Percentiles rank a stretch among this genome's conserved stretches.
Evolutionary conservation across 2,329 filamentous ascomycete genomes (phyloP).

Genomic region (Calonectria ilicicola): DNA sequence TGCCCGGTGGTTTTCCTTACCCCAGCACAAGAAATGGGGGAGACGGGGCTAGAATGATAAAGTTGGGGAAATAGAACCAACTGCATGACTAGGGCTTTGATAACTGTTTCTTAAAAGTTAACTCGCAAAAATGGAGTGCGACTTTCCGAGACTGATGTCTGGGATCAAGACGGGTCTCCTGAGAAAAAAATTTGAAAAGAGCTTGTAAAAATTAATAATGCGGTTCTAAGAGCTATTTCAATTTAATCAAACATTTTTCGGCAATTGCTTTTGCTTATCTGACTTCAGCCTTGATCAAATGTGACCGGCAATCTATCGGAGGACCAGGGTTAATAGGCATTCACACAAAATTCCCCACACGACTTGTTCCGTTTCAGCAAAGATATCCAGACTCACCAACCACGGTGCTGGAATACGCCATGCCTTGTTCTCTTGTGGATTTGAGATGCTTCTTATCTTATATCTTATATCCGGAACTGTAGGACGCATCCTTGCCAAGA

Average conservation of each 20-base stretch:
- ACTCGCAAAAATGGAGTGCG: background rate
- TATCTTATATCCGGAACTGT: background rate
- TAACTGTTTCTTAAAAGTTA: background rate
- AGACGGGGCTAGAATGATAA: background rate
- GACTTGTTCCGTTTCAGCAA: background rate
- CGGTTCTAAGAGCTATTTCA: too few relatives aligned
- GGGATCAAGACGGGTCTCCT: background rate
- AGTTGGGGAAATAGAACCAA: background rate
- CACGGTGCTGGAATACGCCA: background rate
- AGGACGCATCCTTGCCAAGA: background rate
- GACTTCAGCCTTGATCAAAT: background rate
- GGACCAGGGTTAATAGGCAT: background rate
- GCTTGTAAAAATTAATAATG: background rate
- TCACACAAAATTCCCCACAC: background rate
- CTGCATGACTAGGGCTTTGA: background rate
- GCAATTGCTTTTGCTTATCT: background rate
- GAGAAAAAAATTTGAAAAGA: background rate
- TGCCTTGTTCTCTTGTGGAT: background rate
- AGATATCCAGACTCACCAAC: slow-evolving; percentile 10
- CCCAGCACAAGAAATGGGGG: background rate
- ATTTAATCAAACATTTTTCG: background rate
- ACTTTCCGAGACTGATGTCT: background rate
- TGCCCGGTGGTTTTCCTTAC: background rate
- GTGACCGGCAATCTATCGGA: background rate
- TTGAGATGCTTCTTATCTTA: background rate